A percentile compares a stretch with the other conserved stretches of the same genome.
Evolutionary conservation across 2,329 filamentous ascomycete species (phyloP).

Genomic region (Fusarium brevicatenulatum): DNA sequence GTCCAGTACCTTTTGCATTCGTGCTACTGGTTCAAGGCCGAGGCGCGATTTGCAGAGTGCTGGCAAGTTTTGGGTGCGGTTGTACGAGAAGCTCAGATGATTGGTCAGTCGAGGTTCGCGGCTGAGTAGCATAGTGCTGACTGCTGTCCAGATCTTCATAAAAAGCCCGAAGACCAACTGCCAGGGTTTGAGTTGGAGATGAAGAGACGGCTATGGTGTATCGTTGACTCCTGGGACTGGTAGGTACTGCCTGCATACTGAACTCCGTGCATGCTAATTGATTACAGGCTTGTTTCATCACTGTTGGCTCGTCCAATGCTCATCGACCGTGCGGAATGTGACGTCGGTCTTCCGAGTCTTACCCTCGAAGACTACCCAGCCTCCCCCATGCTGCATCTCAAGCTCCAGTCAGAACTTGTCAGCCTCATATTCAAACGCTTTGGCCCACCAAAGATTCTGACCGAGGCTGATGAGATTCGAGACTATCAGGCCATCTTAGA

Average conservation of each 20-base stretch:
- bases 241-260: accelerated
- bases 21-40: slow-evolving; percentile 25
- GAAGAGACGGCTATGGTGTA: slow-evolving; percentile 20
- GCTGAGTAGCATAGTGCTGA: accelerated
- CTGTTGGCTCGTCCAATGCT: slow-evolving; percentile 20
- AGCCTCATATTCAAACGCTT: slow-evolving; percentile 20
- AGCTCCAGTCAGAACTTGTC: slow-evolving; percentile 19
- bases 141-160: slow-evolving; percentile 1
- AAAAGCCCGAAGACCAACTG: background rate
- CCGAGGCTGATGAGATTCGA: background rate
- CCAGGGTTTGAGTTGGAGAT: slow-evolving; percentile 19
- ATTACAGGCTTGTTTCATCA: slow-evolving; percentile 5
- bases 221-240: slow-evolving; percentile 27
- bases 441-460: slow-evolving; percentile 4
- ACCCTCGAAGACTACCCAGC: slow-evolving; percentile 20
- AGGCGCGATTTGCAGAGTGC: slow-evolving; percentile 22
- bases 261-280: background rate
- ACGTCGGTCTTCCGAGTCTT: slow-evolving; percentile 11
- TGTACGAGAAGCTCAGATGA: slow-evolving; percentile 26
- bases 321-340: slow-evolving; percentile 17
- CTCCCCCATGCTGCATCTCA: slow-evolving; percentile 23
- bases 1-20: slow-evolving; percentile 18
- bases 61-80: slow-evolving; percentile 18
- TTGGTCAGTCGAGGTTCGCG: background rate
- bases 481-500: slow-evolving; percentile 12